phyloP scores from a whole-genome alignment of 495 filamentous ascomycete species.

The Hypoxylon trugodes region DNA sequence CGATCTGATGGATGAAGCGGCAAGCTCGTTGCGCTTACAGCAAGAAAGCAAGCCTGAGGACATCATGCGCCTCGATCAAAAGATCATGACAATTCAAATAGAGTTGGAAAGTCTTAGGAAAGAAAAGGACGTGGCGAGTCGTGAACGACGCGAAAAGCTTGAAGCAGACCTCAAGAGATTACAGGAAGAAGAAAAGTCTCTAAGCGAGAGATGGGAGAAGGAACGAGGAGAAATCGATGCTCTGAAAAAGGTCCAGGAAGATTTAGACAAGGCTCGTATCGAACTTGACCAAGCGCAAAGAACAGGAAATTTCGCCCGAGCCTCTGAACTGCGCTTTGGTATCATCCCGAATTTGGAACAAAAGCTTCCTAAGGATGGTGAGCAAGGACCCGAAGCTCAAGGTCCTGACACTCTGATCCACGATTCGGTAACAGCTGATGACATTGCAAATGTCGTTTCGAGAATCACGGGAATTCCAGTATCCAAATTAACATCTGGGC shows the following conservation, averaged over 20 bases:
- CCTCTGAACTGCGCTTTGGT: constrained; percentile 86
- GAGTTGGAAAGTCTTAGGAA: constrained; percentile 95
- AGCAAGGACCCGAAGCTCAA: constrained; percentile 48
- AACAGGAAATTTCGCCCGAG: constrained; percentile 88
- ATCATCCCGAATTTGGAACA: constrained; percentile 81
- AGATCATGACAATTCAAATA: constrained; percentile 97
- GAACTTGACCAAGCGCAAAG: constrained; percentile 89
- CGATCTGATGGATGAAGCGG: constrained; percentile 95
- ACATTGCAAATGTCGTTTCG: constrained; percentile 92
- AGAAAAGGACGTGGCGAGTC: constrained; percentile 87
- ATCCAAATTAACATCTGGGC: constrained; percentile 87
- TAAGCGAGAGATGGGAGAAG: constrained; percentile 88
- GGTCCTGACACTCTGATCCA: constrained; percentile 74
- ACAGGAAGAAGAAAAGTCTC: constrained; percentile 69
- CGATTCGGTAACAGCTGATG: constrained; percentile 90
- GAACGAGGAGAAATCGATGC: constrained; percentile 83
- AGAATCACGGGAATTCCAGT: constrained; percentile 92
- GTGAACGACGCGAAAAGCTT: constrained; percentile 86
- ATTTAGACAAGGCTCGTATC: constrained; percentile 81
- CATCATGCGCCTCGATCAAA: constrained; percentile 87
- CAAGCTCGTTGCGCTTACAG: constrained; percentile 86
- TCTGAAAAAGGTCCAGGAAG: constrained; percentile 84
- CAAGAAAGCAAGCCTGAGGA: constrained; percentile 97
- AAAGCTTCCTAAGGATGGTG: constrained; percentile 80
- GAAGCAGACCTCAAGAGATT: constrained; percentile 76